phyloP scores from a whole-genome alignment of 2,329 filamentous ascomycete genomes.

The Orbilia blumenaviensis region DNA sequence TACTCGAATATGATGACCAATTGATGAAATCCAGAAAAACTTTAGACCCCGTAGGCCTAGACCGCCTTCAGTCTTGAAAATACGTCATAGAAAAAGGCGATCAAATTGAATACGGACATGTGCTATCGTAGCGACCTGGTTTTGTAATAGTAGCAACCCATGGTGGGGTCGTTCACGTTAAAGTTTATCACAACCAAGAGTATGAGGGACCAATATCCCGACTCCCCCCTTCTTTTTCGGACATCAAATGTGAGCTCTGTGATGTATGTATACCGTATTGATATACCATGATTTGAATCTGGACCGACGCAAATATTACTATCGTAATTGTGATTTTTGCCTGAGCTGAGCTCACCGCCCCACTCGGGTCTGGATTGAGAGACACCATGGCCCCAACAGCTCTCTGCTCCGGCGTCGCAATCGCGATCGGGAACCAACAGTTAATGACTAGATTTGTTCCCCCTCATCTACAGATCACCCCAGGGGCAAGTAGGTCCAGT shows the following conservation, averaged over 20 bases:
- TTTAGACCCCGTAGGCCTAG: background rate
- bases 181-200: too few species aligned
- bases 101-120: too few species aligned
- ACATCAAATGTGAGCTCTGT: background rate
- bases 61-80: background rate
- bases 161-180: too few species aligned
- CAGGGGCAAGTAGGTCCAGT: background rate
- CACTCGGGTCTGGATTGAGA: background rate
- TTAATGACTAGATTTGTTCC: too few species aligned
- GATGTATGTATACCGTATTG: background rate
- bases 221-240: too few species aligned
- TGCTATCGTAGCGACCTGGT: too few species aligned
- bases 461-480: conserved; percentile 17
- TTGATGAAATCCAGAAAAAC: background rate
- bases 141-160: too few species aligned
- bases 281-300: background rate
- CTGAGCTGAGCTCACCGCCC: background rate
- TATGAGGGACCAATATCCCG: too few species aligned
- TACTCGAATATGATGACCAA: background rate
- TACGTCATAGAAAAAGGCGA: background rate
- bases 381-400: background rate
- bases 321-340: too few species aligned
- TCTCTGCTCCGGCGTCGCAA: too few species aligned
- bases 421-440: too few species aligned
- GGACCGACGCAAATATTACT: background rate